These are phyloP conservation scores for Pluteus cervinus DNA, from an alignment of 768 basidiomycete genomes.

Conservation along the genomic window DNA sequence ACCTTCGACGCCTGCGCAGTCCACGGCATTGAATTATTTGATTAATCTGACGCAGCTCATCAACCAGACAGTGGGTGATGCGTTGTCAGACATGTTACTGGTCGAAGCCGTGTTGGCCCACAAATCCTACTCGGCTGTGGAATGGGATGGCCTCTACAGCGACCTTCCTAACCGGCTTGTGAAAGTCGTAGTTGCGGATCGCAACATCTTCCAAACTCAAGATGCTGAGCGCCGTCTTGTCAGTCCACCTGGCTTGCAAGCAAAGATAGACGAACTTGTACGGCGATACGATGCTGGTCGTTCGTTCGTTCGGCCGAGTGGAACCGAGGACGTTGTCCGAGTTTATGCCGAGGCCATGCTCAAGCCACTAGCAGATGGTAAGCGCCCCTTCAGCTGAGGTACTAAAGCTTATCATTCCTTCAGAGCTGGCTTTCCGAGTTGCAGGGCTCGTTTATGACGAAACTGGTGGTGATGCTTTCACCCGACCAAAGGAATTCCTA, in stretches of 20 bases:
- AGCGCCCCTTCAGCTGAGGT: slow-evolving; percentile 19
- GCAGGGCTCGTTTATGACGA: slow-evolving; percentile 83
- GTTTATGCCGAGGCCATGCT: slow-evolving; percentile 91
- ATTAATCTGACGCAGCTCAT: slow-evolving; percentile 77
- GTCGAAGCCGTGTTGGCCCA: slow-evolving; percentile 91
- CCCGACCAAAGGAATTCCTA: slow-evolving; percentile 72
- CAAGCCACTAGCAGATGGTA: slow-evolving; percentile 77
- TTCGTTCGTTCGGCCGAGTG: slow-evolving; percentile 92
- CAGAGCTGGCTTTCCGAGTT: slow-evolving; percentile 82
- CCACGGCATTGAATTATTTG: slow-evolving; percentile 72
- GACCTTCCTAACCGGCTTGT: slow-evolving; percentile 94
- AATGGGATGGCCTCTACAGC: slow-evolving; percentile 91
- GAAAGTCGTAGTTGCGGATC: slow-evolving; percentile 83
- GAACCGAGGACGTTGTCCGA: slow-evolving; percentile 96
- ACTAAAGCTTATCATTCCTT: slow-evolving; percentile 1
- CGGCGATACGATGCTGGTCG: slow-evolving; percentile 77
- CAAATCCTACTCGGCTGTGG: slow-evolving; percentile 71
- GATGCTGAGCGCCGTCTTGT: slow-evolving; percentile 91
- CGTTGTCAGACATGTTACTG: slow-evolving; percentile 90
- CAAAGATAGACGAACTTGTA: slow-evolving; percentile 75
- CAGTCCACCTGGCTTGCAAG: slow-evolving; percentile 75
- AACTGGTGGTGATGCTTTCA: slow-evolving; percentile 69
- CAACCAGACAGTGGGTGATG: slow-evolving; percentile 98
- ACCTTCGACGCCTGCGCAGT: slow-evolving; percentile 79
- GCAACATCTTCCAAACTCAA: slow-evolving; percentile 80